Evolutionary conservation across 2,329 filamentous ascomycete genomes (phyloP), one percentile per base, ranked within the genome.

Genomic region (Diaporthe batatas): DNA sequence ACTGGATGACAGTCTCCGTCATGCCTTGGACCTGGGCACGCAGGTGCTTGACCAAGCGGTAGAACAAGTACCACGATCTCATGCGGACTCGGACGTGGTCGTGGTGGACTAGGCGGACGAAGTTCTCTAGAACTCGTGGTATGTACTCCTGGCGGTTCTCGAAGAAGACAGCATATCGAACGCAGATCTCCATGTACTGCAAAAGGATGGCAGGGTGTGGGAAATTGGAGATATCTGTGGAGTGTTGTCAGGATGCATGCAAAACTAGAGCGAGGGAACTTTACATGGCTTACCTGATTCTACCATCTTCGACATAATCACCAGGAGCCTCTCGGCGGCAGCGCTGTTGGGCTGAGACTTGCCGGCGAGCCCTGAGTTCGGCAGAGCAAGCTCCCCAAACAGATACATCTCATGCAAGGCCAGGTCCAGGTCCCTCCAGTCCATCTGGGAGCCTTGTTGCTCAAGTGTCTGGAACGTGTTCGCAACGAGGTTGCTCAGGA

Each of bases 141-240:
- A 98, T 97, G 74, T 94, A 91, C 29, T 92, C 87, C 39, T 91
- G 88, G 79, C 98, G 93, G 71, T 91, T 91, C 79, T 98, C 95
- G 80, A 99, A 98, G 82, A 98, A 97, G 36, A 91, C 90, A 80
- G 92, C 94, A 83, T 99, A 99, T 67, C 96, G 92, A 71, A 98
- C 95, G 81, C 95, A 98, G 47, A 98, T 97, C 82, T 99, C 96
- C 95, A 99, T 98, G 80, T 97, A 99, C 83, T 98, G 95, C 29
- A 99, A 87, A 75, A 98, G 91, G 68, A 98, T 95, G 21, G 95
- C 94, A 1, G 96, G 96, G 80, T 98, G 96, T 21, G 92, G 91
- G 82, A 96, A 97, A 55, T 89, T 92, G 73, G 94, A 92, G 76
- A 98, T 93, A 77, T 94, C 94, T 95, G 76, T 14, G 29, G 3